These are phyloP conservation scores for Ogataea pignaliae DNA, from an alignment of 805 yeast species.

Conservation along the genomic window DNA sequence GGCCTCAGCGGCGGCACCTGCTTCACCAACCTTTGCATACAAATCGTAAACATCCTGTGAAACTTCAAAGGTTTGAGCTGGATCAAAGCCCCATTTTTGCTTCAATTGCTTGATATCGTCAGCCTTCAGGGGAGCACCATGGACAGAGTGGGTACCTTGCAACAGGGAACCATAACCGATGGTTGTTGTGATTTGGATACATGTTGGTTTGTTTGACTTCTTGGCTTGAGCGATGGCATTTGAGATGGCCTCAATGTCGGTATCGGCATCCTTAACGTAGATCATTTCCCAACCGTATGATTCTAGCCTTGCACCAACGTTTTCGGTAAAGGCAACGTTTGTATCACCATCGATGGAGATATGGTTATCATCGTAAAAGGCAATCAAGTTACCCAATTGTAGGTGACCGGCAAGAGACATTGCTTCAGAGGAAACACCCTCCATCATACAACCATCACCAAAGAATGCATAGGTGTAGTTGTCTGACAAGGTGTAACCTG, in stretches of 20 bases:
- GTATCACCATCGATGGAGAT: slow-evolving; percentile 96
- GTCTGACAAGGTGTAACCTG: slow-evolving; percentile 68
- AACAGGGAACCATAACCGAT: slow-evolving; percentile 90
- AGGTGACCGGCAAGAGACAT: slow-evolving; percentile 94
- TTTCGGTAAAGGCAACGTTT: slow-evolving; percentile 86
- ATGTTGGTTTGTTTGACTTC: slow-evolving; percentile 79
- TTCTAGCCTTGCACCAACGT: slow-evolving; percentile 77
- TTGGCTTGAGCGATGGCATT: slow-evolving; percentile 78
- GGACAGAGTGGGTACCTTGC: slow-evolving; percentile 87
- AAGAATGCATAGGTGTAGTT: slow-evolving; percentile 73
- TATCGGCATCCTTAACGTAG: slow-evolving; percentile 75
- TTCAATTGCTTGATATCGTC: slow-evolving; percentile 90
- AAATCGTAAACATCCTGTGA: slow-evolving; percentile 78
- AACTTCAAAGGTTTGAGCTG: slow-evolving; percentile 71
- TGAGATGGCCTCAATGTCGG: slow-evolving; percentile 64
- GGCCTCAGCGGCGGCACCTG: slow-evolving; percentile 63
- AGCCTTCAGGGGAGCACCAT: slow-evolving; percentile 92
- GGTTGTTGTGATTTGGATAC: slow-evolving; percentile 83
- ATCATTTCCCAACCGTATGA: slow-evolving; percentile 93
- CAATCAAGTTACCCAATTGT: slow-evolving; percentile 87
- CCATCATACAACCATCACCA: slow-evolving; percentile 98
- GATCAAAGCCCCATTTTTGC: slow-evolving; percentile 81
- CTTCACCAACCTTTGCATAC: slow-evolving; percentile 52
- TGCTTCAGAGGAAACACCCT: slow-evolving; percentile 95
- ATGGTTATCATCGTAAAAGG: slow-evolving; percentile 94